Evolutionary conservation across 768 basidiomycete genomes (phyloP).

Genomic region (Podaxis rugospora): DNA sequence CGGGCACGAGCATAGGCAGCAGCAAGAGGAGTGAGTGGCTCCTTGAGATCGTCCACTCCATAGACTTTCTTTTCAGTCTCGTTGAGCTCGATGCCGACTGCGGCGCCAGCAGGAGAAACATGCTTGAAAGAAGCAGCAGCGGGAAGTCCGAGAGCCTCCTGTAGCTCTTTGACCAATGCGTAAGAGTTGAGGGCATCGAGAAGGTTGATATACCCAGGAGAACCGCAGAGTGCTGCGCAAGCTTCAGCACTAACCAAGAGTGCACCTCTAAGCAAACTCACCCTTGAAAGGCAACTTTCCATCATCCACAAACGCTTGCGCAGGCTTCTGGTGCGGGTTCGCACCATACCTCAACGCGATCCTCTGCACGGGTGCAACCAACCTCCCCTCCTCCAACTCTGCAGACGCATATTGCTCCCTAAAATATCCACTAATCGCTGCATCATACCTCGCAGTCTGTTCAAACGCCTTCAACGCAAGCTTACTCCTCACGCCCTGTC

Average conservation of each 20-base stretch:
- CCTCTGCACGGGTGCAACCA: conserved; percentile 73
- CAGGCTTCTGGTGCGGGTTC: conserved; percentile 98
- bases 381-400: conserved; percentile 57
- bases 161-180: conserved; percentile 91
- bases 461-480: conserved; percentile 97
- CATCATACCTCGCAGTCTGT: conserved; percentile 92
- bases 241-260: neutral
- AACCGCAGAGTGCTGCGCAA: conserved; percentile 74
- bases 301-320: conserved; percentile 88
- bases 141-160: conserved; percentile 80
- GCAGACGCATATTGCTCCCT: conserved; percentile 90
- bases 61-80: conserved; percentile 91
- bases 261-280: conserved; percentile 21
- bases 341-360: conserved; percentile 90
- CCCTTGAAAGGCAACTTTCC: conserved; percentile 94
- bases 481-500: conserved; percentile 64
- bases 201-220: conserved; percentile 98
- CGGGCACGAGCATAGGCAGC: conserved; percentile 94
- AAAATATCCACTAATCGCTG: conserved; percentile 95
- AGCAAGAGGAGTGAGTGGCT: conserved; percentile 83
- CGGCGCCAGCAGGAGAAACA: conserved; percentile 96
- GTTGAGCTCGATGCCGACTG: conserved; percentile 81
- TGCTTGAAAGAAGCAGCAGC: conserved; percentile 99
- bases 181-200: conserved; percentile 97
- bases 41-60: conserved; percentile 93